These are phyloP conservation scores for Xerocomus alliaceus DNA, from an alignment of 1,284 basidiomycete genomes.

Conservation along the genomic window DNA sequence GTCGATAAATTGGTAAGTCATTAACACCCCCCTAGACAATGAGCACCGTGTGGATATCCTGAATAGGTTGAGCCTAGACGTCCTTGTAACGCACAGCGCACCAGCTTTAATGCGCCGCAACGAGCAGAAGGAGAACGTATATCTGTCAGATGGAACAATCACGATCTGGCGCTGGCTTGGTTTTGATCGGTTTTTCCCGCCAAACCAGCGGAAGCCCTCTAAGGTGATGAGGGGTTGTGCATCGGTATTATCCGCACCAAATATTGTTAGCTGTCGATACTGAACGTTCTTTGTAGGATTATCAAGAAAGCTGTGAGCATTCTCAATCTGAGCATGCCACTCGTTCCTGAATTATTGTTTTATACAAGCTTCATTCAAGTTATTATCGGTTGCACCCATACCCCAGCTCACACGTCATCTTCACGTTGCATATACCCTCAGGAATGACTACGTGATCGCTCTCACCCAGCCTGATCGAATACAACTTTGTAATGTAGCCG, in stretches of 20 bases:
- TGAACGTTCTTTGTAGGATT: conserved; percentile 56
- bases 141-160: conserved; percentile 58
- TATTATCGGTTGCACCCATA: conserved; percentile 58
- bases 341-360: conserved; percentile 15
- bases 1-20: conserved; percentile 63
- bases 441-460: conserved; percentile 59
- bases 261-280: conserved; percentile 5
- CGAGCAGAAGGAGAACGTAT: conserved; percentile 39
- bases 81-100: conserved; percentile 65
- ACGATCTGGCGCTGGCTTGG: conserved; percentile 72
- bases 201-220: conserved; percentile 45
- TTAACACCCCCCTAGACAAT: not conserved
- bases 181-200: conserved; percentile 68
- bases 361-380: conserved; percentile 64
- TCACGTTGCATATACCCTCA: conserved; percentile 51
- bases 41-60: not conserved
- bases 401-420: conserved; percentile 49
- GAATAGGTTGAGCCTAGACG: conserved; percentile 64
- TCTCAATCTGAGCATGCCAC: not conserved
- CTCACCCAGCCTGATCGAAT: conserved; percentile 52
- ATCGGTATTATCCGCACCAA: conserved; percentile 55
- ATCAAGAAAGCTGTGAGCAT: conserved; percentile 67
- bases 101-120: conserved; percentile 59
- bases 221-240: conserved; percentile 61
- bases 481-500: conserved; percentile 54